These are phyloP conservation scores for Colletotrichum sp. DNA, from an alignment of 2,329 filamentous ascomycete genomes.

Conservation along the genomic window DNA sequence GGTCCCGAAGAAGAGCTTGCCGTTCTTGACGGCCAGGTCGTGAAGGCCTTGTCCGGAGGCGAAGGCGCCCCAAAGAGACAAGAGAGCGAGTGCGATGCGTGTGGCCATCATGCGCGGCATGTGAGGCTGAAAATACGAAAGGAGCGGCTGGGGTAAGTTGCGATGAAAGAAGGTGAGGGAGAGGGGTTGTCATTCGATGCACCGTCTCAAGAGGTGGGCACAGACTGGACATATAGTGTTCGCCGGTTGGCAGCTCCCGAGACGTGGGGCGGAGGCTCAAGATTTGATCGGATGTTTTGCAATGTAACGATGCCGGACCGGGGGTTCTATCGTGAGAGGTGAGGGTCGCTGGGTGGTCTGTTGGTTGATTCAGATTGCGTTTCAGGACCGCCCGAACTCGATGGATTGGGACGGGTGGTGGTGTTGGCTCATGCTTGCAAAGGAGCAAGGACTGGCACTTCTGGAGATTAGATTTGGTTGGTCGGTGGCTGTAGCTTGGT, in stretches of 20 bases:
- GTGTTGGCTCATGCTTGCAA: background rate
- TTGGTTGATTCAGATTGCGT: conserved; percentile 1
- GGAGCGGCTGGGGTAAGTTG: background rate
- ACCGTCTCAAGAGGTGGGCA: background rate
- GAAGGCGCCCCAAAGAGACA: background rate
- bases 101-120: background rate
- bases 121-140: background rate
- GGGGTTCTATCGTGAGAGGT: background rate
- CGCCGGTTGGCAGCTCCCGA: background rate
- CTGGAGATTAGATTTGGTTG: rapidly evolving
- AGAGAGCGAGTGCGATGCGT: background rate
- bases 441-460: background rate
- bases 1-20: conserved; percentile 65
- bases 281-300: conserved; percentile 2
- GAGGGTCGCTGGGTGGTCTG: background rate
- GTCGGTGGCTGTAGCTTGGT: background rate
- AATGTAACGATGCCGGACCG: background rate
- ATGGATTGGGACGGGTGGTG: background rate
- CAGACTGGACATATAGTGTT: background rate
- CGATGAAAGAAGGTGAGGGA: background rate
- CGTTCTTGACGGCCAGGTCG: conserved; percentile 54
- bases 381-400: conserved; percentile 4
- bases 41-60: conserved; percentile 43
- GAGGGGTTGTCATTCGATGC: background rate
- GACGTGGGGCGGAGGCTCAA: background rate